phyloP scores from a whole-genome alignment of 73 alveolate species.

The Paramecium tetraurelia region DNA sequence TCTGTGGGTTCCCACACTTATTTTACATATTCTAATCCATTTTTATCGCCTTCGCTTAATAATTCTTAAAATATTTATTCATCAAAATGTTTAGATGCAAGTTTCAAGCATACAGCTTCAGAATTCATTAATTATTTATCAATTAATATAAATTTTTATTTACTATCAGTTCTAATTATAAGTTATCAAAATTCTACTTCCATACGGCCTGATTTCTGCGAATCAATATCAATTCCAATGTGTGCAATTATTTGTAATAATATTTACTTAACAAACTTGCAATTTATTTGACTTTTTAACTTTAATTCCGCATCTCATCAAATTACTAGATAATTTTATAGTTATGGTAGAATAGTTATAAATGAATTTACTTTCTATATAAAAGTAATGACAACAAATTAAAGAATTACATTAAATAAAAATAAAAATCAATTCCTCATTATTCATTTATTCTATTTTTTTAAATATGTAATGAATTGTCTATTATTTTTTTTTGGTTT shows the following conservation, averaged over 20 bases:
- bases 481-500: background rate
- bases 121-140: background rate
- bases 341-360: background rate
- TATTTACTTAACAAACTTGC: background rate
- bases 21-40: slow-evolving; percentile 11
- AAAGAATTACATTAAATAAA: background rate
- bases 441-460: background rate
- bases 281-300: no score
- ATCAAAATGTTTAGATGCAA: slow-evolving; percentile 28
- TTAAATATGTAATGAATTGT: background rate
- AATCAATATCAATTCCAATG: background rate
- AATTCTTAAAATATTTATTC: slow-evolving; percentile 2
- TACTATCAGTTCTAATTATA: background rate
- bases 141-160: background rate
- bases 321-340: background rate
- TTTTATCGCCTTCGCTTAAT: background rate
- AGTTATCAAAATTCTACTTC: background rate
- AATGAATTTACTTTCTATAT: background rate
- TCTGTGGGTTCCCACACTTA: slow-evolving; percentile 46
- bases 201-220: background rate
- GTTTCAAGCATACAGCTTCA: slow-evolving; percentile 28
- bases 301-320: background rate
- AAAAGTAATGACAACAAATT: background rate
- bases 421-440: background rate
- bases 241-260: background rate